Percentiles rank a stretch among this genome's conserved stretches.
Conservation (phyloP, 2,329 filamentous ascomycete species). For the Paracoccidioides brasiliensis region DNA sequence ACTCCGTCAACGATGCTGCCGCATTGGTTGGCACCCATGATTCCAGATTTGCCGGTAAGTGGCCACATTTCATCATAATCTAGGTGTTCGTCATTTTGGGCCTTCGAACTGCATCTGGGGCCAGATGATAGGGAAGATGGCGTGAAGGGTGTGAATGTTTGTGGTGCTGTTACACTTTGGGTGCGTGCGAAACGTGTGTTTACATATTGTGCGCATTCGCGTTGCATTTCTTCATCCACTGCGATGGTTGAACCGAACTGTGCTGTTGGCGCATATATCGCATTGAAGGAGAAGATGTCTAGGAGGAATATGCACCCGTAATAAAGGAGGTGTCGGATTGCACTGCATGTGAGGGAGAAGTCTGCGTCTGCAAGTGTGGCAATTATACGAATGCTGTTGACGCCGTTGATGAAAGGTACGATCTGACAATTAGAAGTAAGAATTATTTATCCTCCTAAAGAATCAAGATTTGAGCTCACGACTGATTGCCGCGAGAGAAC, state of each 20-base stretch:
- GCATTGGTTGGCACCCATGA: conserved; percentile 12
- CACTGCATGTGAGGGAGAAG: conserved; percentile 70
- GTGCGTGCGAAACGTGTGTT: conserved; percentile 38
- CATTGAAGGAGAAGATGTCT: conserved; percentile 88
- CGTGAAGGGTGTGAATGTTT: conserved; percentile 8
- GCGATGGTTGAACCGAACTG: conserved; percentile 65
- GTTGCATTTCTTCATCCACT: conserved; percentile 61
- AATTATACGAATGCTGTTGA: conserved; percentile 79
- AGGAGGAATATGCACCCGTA: conserved; percentile 83
- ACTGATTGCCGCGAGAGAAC: conserved; percentile 12
- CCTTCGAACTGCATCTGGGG: background rate
- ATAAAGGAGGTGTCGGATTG: conserved; percentile 79
- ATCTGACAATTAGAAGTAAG: conserved; percentile 36
- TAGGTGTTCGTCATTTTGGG: conserved; percentile 11
- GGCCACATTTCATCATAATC: conserved; percentile 33
- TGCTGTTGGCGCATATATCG: conserved; percentile 73
- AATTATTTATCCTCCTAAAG: background rate
- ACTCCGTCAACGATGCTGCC: conserved; percentile 29
- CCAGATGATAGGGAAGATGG: conserved; percentile 1
- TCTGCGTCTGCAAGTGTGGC: conserved; percentile 76
- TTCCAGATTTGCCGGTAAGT: conserved; percentile 21
- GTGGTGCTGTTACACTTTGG: conserved; percentile 15
- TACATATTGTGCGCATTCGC: conserved; percentile 80
- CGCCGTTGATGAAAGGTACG: conserved; percentile 75
- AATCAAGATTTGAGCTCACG: background rate